Base-by-base conservation (phyloP, 1,284 basidiomycete species). In the Golubevia sp. region DNA sequence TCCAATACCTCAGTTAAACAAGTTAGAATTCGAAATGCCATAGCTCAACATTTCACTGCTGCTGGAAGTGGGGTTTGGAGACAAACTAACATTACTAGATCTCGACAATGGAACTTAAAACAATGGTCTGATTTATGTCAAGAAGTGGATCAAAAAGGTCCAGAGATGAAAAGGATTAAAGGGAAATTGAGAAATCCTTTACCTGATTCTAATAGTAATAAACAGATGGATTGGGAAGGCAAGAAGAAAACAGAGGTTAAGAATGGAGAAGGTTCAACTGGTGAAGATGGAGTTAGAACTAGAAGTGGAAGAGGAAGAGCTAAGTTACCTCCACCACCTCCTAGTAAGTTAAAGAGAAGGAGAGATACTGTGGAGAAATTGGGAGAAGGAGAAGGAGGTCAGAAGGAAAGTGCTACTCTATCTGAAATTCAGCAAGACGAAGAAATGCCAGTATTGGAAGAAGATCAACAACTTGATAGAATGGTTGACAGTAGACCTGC, bases 51-150 rank as follows among this genome's bases (percentile, higher is more conserved):
- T 59, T 77, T 79, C 26, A 66, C 69, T 7, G 61, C 71, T 1
- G 79, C 79, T 2, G 77, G 76, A 54, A 69, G 73, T 7, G 80
- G 80, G n/a, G 68, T 72, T 24, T 83, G 75, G 72, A 66, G 72
- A n/a, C 77, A 79, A 61, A 75, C 76, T 51, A 83, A 83, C 57
- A 66, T 79, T 61, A 74, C 74, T 27, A 76, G 73, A 26, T 64
- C 66, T 49, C 78, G 77, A 66, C 62, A 74, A 6, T 77, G 71
- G 70, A 79, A 83, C 49, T 73, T 70, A 20, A 79, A 79, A 69
- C 77, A 80, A 58, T 83, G 80, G 80, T 66, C 73, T 5, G 79
- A 83, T 7, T 23, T 67, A 21, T 79, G 79, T 59, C 30, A 63
- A 34, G 55, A 63, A n/a, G 51, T 64, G 13, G 66, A 51, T 23